Evolutionary conservation across 768 basidiomycete species (phyloP), one percentile per base, ranked within the genome.

Genomic region (Pleurotus tuber-regium): DNA sequence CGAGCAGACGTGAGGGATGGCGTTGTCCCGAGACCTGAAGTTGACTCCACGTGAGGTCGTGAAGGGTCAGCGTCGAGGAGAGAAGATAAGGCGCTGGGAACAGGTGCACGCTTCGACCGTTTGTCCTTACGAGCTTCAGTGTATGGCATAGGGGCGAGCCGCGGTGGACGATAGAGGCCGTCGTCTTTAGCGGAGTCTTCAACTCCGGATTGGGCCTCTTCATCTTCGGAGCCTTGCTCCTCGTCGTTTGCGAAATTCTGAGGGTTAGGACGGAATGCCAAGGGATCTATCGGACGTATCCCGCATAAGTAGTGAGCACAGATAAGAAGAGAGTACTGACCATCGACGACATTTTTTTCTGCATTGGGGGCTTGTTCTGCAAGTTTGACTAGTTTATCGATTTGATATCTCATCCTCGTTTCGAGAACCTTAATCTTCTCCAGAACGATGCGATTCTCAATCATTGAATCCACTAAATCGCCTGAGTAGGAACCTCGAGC

Each of bases 201-300:
- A 36, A 60, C 57, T 35, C 60, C 55, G 47, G 50, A 53, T 25
- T 57, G 59, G 21, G 58, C 62, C 6, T 63, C 55, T 8, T 59
- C 65, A 29, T 69, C 66, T 3, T 71, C 72, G n/a, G 70, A 60
- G 24, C 60, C 64, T 21, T 65, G 64, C 18, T 69, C 66, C 2
- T 67, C 64, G 49, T 70, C 69, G 36, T 72, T 67, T 51, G 72
- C 71, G 33, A 98, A 74, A 35, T 87, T 87, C 52, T 82, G 71
- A 10, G 92, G 92, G 61, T 98, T 97, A 3, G 96, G 94, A 38
- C 86, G 82, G 78, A 96, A 99, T 2, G 88, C 86, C 25, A 99
- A 75, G 2, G 92, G 93, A 65, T 98, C 96, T 96, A 64, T 52
- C 14, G 43, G 30, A 46, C 39, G n/a, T 1, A 23, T n/a, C 33